Conservation (phyloP, 257 asterid species). For the Lycium ferocissimum region DNA sequence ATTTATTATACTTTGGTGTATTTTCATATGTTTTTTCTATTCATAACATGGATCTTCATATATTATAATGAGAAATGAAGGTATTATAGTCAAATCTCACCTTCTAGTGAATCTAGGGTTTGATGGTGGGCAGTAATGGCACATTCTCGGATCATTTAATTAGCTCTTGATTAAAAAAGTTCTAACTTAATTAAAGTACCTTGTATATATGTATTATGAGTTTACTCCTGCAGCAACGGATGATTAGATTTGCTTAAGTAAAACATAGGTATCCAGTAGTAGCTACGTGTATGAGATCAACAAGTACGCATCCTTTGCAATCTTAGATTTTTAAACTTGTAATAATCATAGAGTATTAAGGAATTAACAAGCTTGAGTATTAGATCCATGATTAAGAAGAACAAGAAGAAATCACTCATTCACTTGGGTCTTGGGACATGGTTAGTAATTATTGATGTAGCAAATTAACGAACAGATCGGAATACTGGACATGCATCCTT, state of each 20-base stretch:
- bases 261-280: neutral
- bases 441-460: neutral
- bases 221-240: neutral
- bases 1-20: neutral
- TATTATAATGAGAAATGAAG: neutral
- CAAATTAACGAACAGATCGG: neutral
- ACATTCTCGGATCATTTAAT: neutral
- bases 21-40: neutral
- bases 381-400: constrained; percentile 8
- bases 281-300: neutral
- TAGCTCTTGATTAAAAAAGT: neutral
- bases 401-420: neutral
- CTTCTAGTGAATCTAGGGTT: constrained; percentile 9
- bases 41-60: neutral
- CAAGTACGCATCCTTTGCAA: neutral
- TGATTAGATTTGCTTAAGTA: neutral
- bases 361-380: neutral
- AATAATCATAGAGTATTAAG: neutral
- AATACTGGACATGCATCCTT: neutral
- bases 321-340: neutral
- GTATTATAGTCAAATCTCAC: neutral
- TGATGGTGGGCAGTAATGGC: neutral
- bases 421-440: neutral
- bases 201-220: neutral
- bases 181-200: neutral